These are phyloP conservation scores for Cladosporium austrohemisphaericum DNA, from an alignment of 2,329 filamentous ascomycete species.

Conservation along the genomic window DNA sequence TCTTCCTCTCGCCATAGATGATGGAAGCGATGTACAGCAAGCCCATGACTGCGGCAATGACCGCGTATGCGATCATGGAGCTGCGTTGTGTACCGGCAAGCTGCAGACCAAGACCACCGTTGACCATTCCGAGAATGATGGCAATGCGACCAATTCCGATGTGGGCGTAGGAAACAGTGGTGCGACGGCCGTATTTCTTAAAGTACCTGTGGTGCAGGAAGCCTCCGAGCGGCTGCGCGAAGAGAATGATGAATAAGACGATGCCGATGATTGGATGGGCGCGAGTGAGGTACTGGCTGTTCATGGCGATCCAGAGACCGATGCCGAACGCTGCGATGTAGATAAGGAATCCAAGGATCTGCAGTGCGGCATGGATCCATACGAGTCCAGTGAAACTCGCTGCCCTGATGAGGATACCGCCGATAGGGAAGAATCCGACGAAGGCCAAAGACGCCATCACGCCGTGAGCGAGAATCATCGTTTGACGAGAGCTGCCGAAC, in stretches of 20 bases:
- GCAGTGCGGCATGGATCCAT: slow-evolving; percentile 45
- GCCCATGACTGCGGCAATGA: slow-evolving; percentile 48
- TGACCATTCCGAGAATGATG: slow-evolving; percentile 53
- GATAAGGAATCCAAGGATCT: slow-evolving; percentile 47
- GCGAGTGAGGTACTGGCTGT: slow-evolving; percentile 36
- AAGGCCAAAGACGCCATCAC: slow-evolving; percentile 43
- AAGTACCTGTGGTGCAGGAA: slow-evolving; percentile 51
- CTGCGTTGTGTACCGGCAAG: slow-evolving; percentile 38
- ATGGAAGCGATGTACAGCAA: slow-evolving; percentile 37
- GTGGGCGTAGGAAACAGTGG: slow-evolving; percentile 42
- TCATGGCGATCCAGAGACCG: slow-evolving; percentile 48
- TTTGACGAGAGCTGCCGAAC: slow-evolving; percentile 19
- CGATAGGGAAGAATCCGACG: slow-evolving; percentile 44
- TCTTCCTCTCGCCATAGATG: slow-evolving; percentile 28
- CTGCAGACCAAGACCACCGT: slow-evolving; percentile 54
- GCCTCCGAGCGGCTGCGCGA: slow-evolving; percentile 54
- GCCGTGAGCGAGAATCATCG: slow-evolving; percentile 42
- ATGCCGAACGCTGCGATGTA: slow-evolving; percentile 49
- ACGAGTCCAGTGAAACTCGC: slow-evolving; percentile 41
- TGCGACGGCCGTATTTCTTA: slow-evolving; percentile 44
- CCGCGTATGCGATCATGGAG: slow-evolving; percentile 44
- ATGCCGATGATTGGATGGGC: slow-evolving; percentile 55
- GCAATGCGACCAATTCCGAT: slow-evolving; percentile 31
- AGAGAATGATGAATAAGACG: slow-evolving; percentile 46
- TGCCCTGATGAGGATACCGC: slow-evolving; percentile 42